Percentiles rank a stretch among this genome's conserved stretches.
These are phyloP conservation scores for Neopestalotiopsis sp. DNA, from an alignment of 2,329 filamentous ascomycete species.

Conservation along the genomic window DNA sequence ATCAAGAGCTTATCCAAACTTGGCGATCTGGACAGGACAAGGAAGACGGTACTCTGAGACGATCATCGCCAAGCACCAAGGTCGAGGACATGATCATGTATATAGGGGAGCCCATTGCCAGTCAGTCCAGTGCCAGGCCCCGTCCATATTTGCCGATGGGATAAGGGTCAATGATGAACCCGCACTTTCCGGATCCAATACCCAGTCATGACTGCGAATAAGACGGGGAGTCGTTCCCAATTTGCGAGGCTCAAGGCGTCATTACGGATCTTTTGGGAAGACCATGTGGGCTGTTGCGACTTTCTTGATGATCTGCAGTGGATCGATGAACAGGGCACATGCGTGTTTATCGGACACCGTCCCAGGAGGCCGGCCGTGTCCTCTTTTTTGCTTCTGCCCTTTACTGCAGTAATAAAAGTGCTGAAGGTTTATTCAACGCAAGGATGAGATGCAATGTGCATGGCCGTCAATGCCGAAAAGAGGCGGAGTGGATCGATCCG, in stretches of 20 bases:
- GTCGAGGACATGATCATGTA: background rate
- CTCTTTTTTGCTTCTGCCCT: background rate
- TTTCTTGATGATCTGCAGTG: constrained; percentile 5
- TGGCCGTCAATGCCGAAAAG: background rate
- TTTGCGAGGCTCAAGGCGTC: constrained; percentile 2
- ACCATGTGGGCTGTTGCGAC: background rate
- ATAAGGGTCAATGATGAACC: background rate
- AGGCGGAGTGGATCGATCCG: background rate
- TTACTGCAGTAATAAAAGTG: background rate
- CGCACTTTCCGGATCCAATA: background rate
- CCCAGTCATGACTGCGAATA: background rate
- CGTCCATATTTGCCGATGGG: background rate
- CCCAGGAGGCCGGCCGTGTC: background rate
- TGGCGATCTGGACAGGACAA: background rate
- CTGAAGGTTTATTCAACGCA: constrained; percentile 1
- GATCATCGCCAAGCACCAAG: background rate
- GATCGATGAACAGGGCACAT: constrained; percentile 2
- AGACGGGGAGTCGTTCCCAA: background rate
- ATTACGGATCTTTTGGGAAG: constrained; percentile 7
- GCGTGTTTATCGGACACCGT: constrained; percentile 2
- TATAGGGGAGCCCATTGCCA: background rate
- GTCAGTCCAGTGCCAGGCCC: background rate
- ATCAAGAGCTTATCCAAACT: background rate
- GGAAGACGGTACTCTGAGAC: background rate
- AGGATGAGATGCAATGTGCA: background rate